Conservation (phyloP, 805 yeast genomes). For the Saccharomycopsis sp. region DNA sequence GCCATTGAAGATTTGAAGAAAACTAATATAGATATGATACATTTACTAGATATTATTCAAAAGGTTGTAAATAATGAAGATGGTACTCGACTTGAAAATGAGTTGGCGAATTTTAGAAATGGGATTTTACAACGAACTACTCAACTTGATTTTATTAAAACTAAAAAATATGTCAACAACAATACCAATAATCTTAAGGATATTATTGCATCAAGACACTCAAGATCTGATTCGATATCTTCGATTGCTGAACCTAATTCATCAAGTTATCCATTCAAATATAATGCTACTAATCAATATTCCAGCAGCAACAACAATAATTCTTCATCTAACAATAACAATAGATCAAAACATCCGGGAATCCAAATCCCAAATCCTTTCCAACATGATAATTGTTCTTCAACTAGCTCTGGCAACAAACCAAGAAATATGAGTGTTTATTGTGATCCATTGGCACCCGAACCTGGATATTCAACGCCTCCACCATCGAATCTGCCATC, state of each 20-base stretch:
- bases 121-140: slow-evolving; percentile 6
- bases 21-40: slow-evolving; percentile 47
- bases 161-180: background rate
- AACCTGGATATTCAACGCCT: slow-evolving; percentile 8
- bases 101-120: slow-evolving; percentile 7
- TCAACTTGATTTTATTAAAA: too few relatives aligned
- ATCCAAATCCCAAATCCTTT: slow-evolving; percentile 13
- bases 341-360: background rate
- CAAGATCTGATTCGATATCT: background rate
- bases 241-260: background rate
- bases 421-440: slow-evolving; percentile 17
- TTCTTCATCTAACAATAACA: background rate
- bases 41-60: slow-evolving; percentile 42
- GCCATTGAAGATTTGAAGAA: slow-evolving; percentile 42
- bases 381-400: slow-evolving; percentile 6
- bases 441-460: slow-evolving; percentile 20
- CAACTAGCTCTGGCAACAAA: background rate
- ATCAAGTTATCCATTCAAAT: background rate
- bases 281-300: background rate
- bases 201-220: background rate
- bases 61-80: slow-evolving; percentile 9
- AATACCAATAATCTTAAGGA: background rate
- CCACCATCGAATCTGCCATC: slow-evolving; percentile 6
- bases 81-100: slow-evolving; percentile 2
- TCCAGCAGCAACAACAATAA: background rate